A percentile compares a stretch with the other conserved stretches of the same genome.
Evolutionary conservation across 257 asterid species (phyloP).

Genomic region (Scutellaria galericulata): DNA sequence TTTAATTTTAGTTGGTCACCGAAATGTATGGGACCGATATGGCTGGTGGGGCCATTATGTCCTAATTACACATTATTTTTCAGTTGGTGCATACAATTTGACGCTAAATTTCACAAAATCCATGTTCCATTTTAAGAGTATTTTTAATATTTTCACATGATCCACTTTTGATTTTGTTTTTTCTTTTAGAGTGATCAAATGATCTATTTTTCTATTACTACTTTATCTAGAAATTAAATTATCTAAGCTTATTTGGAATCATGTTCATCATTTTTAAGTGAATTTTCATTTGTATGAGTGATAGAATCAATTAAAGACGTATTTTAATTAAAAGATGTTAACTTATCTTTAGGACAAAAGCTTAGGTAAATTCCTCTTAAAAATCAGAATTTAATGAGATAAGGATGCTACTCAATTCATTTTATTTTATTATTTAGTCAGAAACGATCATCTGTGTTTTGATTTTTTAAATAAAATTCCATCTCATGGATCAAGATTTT

Average conservation of each 20-base stretch:
- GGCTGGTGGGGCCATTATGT: conserved; percentile 45
- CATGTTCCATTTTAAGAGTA: neutral
- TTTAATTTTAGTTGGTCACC: conserved; percentile 34
- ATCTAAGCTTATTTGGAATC: neutral
- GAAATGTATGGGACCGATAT: conserved; percentile 30
- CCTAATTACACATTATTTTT: conserved; percentile 42
- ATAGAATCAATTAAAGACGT: too few species aligned
- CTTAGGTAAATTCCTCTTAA: too few species aligned
- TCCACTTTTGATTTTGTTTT: conserved; percentile 24
- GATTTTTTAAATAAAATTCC: too few species aligned
- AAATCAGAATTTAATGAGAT: too few species aligned
- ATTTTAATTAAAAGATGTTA: too few species aligned
- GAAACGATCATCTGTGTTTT: too few species aligned
- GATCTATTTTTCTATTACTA: neutral
- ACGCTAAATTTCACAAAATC: conserved; percentile 49
- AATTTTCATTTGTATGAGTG: too few species aligned
- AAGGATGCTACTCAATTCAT: too few species aligned
- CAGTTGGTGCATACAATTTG: conserved; percentile 46
- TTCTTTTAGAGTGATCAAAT: neutral
- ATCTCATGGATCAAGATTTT: too few species aligned
- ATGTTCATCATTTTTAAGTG: neutral
- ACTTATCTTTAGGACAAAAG: too few species aligned
- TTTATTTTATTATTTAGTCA: too few species aligned
- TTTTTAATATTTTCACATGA: conserved; percentile 30
- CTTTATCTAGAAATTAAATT: neutral